phyloP scores from a whole-genome alignment of 1,284 basidiomycete genomes.

The Boletus subluridellus region DNA sequence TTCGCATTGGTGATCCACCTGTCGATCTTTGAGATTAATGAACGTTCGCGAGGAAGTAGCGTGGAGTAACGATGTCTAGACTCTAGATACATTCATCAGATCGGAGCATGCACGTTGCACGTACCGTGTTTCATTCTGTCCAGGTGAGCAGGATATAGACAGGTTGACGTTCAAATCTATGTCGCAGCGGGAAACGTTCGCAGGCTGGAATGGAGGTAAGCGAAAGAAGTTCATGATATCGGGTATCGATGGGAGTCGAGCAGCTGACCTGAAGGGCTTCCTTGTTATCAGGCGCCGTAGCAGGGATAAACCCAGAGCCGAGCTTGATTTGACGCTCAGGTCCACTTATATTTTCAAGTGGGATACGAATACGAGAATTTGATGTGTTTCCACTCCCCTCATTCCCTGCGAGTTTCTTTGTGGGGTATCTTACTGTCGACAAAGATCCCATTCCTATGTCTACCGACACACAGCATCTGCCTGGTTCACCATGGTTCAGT shows the following conservation, averaged over 20 bases:
- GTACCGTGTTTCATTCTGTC: not conserved
- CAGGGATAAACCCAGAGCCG: not conserved
- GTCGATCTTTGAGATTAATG: not conserved
- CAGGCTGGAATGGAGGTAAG: slow-evolving; percentile 3
- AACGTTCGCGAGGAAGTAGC: not conserved
- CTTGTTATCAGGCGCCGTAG: not conserved
- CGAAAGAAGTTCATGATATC: slow-evolving; percentile 5
- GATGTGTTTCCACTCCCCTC: not conserved
- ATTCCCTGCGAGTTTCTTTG: not conserved
- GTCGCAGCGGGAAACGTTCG: not conserved
- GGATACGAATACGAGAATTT: not conserved
- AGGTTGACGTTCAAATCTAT: not conserved
- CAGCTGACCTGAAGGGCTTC: not conserved
- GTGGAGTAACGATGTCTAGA: not conserved
- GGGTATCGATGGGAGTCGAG: not conserved
- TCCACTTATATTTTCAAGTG: not conserved
- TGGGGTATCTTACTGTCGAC: not conserved
- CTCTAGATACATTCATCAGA: not conserved
- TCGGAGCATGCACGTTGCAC: not conserved
- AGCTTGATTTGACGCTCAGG: slow-evolving; percentile 1
- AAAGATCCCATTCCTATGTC: not conserved
- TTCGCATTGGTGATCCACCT: not conserved
- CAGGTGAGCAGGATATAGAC: not conserved
- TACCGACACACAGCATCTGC: not conserved
- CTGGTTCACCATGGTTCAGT: not conserved